Base-by-base conservation (phyloP, 352 stramenopile genomes). In the Thraustochytrium sp. region DNA sequence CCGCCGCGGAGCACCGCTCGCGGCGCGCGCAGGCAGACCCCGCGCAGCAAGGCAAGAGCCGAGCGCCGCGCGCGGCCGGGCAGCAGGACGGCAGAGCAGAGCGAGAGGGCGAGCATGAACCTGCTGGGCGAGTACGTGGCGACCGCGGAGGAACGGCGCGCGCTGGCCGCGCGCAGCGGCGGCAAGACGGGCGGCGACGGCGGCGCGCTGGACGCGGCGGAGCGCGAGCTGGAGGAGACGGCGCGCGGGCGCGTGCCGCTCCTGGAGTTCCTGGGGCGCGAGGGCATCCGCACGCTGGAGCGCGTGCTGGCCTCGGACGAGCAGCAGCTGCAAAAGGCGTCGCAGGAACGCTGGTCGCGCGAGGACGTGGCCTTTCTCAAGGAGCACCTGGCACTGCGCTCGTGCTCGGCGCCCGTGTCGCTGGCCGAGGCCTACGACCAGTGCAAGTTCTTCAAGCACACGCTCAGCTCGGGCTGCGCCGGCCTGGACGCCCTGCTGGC, bases 341-440 rank as follows among this genome's bases (percentile, higher is more conserved):
- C 68, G 34, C 34, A 80, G 53, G 36, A 53, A 4, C 34, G 53
- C 8, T 80, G 68, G 68, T 2, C 42, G 21, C 34, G n/a, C 34
- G 48, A 80, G 42, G 68, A 80, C 31, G 68, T 80, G 5, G 36
- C 8, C 9, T 80, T 48, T 38, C 53, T 80, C 37, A 80, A 80
- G 68, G 31, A 63, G 2, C 40, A 63, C 51, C 21, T 80, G 42
- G 68, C 68, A 21, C 68, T 55, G 40, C 18, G 40, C 21, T 36
- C 34, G 31, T 61, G 48, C 68, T 18, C 48, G 4, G 21, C 9
- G 31, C 34, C 51, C 3, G 34, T 36, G 2, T 75, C 68, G 42
- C 68, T 80, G 21, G 42, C 68, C 13, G 48, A 80, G 18, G 31
- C 40, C 34, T 72, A 46, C 38, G 68, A 80, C 51, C 3, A 21